Evolutionary conservation across 495 filamentous ascomycete species (phyloP).

Genomic region (Achaetomiella virescens): DNA sequence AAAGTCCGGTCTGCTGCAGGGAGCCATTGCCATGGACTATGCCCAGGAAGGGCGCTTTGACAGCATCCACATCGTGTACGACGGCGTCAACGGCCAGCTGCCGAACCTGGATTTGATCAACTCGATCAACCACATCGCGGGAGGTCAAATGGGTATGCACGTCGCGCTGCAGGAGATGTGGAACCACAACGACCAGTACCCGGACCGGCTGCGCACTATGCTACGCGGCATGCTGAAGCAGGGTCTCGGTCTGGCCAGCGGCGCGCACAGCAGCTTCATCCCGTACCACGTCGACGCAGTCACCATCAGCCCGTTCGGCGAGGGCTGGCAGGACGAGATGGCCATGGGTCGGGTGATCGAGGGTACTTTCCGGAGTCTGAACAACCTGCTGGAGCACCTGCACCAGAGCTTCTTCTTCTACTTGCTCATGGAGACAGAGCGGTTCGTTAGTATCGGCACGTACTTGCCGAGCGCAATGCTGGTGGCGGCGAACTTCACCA

Average conservation of each 20-base stretch:
- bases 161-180: constrained; percentile 79
- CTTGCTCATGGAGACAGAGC: constrained; percentile 77
- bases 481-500: constrained; percentile 86
- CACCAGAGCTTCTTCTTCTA: constrained; percentile 99
- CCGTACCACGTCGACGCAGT: constrained; percentile 97
- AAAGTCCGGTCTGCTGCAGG: constrained; percentile 90
- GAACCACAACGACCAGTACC: constrained; percentile 74
- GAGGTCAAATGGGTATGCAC: constrained; percentile 86
- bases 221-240: constrained; percentile 90
- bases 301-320: constrained; percentile 79
- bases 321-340: constrained; percentile 98
- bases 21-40: constrained; percentile 89
- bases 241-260: constrained; percentile 80
- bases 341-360: constrained; percentile 83
- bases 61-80: constrained; percentile 83
- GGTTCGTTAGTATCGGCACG: constrained; percentile 96
- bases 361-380: constrained; percentile 81
- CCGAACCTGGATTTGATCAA: constrained; percentile 96
- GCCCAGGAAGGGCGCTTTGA: constrained; percentile 77
- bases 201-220: constrained; percentile 79
- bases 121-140: constrained; percentile 80
- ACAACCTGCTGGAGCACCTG: constrained; percentile 93
- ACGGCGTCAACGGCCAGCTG: constrained; percentile 92
- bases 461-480: constrained; percentile 97
- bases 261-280: constrained; percentile 91